Percentiles rank a stretch among this genome's conserved stretches.
These are phyloP conservation scores for Xylaria curta DNA, from an alignment of 495 filamentous ascomycete genomes.

Conservation along the genomic window DNA sequence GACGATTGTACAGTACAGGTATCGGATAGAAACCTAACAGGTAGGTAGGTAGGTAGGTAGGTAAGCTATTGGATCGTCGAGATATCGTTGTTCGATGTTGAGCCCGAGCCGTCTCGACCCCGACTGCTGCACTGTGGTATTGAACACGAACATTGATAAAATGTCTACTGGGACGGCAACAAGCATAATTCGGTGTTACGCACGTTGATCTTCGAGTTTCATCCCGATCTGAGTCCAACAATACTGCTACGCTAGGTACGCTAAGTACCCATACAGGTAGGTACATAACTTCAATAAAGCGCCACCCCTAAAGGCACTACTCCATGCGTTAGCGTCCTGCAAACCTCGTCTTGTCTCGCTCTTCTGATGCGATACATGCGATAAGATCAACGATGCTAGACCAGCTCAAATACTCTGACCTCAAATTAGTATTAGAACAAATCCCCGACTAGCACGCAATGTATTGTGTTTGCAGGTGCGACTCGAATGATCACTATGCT, in stretches of 20 bases:
- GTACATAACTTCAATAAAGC: background rate
- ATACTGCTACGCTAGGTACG: slow-evolving; percentile 3
- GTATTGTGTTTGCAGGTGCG: background rate
- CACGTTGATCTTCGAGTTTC: background rate
- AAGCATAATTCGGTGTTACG: background rate
- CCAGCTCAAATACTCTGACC: background rate
- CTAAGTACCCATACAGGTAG: background rate
- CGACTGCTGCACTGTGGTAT: too few relatives aligned
- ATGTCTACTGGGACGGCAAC: background rate
- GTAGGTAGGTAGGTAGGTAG: too few relatives aligned
- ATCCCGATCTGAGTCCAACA: background rate
- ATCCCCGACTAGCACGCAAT: background rate
- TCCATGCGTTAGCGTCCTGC: background rate
- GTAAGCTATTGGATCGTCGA: too few relatives aligned
- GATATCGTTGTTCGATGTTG: too few relatives aligned
- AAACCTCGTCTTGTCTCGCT: background rate
- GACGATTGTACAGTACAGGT: background rate
- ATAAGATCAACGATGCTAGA: background rate
- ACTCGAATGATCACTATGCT: background rate
- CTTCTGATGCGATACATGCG: background rate
- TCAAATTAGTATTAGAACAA: background rate
- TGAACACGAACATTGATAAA: background rate
- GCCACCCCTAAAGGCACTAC: background rate
- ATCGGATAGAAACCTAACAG: background rate
- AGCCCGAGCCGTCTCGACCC: too few relatives aligned